Evolutionary conservation across 305 asterid species (phyloP).

Genomic region (Solanum hybrid): DNA sequence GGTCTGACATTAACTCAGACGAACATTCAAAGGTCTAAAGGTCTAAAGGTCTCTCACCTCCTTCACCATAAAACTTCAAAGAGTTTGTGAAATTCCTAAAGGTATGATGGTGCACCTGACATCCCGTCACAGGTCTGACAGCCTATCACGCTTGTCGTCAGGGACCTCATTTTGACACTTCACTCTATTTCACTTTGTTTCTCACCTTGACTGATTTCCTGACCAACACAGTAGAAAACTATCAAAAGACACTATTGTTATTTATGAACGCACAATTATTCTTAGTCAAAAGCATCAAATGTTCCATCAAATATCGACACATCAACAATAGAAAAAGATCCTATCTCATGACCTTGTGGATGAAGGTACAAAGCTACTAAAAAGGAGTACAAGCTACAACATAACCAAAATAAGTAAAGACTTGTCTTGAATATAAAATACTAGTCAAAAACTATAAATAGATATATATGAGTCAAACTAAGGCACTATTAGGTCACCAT

Average conservation of each 20-base stretch:
- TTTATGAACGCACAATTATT: neutral
- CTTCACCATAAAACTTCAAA: too few species aligned
- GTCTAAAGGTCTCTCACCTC: too few species aligned
- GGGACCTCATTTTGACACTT: neutral
- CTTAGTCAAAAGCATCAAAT: too few species aligned
- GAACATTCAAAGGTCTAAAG: too few species aligned
- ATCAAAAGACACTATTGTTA: neutral
- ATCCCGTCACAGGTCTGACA: too few species aligned
- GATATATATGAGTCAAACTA: neutral
- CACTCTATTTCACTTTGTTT: neutral
- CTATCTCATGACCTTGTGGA: neutral
- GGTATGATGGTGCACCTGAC: too few species aligned
- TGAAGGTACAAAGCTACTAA: neutral
- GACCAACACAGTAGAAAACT: neutral
- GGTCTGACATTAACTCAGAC: too few species aligned
- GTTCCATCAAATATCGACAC: neutral
- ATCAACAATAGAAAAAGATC: neutral
- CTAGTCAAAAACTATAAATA: too few species aligned
- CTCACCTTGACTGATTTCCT: neutral
- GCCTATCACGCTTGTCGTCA: too few species aligned
- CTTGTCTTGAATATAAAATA: too few species aligned
- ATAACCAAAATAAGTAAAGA: neutral
- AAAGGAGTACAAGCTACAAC: neutral
- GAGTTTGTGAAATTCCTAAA: too few species aligned
- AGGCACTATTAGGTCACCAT: neutral